Percentiles rank a stretch among this genome's conserved stretches.
phyloP scores from a whole-genome alignment of 495 filamentous ascomycete genomes.

The Staphylotrichum tortipilum region DNA sequence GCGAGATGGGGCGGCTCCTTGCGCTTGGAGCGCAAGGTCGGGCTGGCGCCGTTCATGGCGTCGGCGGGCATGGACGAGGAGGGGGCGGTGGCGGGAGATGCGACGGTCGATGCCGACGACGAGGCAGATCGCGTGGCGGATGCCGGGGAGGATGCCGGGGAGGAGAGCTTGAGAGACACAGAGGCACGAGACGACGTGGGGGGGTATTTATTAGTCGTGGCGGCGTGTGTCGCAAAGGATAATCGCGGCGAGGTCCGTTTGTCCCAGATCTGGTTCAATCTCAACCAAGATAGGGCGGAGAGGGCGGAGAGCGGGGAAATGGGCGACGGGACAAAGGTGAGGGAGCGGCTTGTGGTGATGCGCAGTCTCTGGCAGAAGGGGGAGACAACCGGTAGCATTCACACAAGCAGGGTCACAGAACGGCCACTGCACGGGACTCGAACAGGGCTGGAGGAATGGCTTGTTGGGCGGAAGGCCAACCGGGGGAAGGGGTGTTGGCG shows the following conservation, averaged over 20 bases:
- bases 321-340: conserved; percentile 1
- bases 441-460: neutral
- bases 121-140: neutral
- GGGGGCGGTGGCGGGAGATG: neutral
- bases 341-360: conserved; percentile 6
- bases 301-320: too few relatives aligned
- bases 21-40: conserved; percentile 39
- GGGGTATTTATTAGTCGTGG: too few relatives aligned
- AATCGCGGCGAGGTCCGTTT: too few relatives aligned
- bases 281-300: too few relatives aligned
- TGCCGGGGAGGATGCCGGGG: neutral
- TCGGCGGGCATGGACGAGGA: neutral
- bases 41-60: conserved; percentile 13
- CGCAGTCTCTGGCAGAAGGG: conserved; percentile 15
- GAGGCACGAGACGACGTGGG: too few relatives aligned
- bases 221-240: too few relatives aligned
- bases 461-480: too few relatives aligned
- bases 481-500: neutral
- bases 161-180: neutral
- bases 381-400: conserved; percentile 18
- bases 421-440: neutral
- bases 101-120: neutral
- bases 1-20: conserved; percentile 35
- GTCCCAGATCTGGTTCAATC: too few relatives aligned
- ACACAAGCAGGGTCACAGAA: conserved; percentile 6